phyloP scores from a whole-genome alignment of 495 filamentous ascomycete genomes.

The Neurospora sp. region DNA sequence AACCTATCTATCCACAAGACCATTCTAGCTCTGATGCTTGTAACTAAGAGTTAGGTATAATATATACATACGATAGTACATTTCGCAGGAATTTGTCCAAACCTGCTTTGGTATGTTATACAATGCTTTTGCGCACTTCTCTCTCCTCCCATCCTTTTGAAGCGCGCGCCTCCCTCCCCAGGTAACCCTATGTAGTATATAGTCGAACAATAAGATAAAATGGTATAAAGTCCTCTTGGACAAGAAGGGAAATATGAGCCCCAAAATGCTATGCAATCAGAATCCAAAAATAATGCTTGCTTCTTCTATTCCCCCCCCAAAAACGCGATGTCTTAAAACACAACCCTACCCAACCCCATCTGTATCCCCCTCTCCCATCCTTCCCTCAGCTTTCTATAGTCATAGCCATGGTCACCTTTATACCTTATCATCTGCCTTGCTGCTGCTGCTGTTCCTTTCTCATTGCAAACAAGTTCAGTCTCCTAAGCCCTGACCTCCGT shows the following conservation, averaged over 20 bases:
- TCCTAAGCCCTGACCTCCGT: slow-evolving; percentile 10
- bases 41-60: background rate
- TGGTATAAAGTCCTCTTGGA: background rate
- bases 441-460: background rate
- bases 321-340: background rate
- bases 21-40: background rate
- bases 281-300: background rate
- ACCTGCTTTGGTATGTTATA: background rate
- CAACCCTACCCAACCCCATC: background rate
- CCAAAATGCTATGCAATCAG: background rate
- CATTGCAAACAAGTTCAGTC: background rate
- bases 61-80: background rate
- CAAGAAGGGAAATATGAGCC: background rate
- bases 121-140: background rate
- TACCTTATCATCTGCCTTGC: background rate
- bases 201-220: background rate
- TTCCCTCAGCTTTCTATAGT: background rate
- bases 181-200: background rate
- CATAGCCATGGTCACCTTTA: background rate
- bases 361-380: background rate
- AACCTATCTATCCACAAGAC: background rate
- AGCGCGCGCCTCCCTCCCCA: background rate
- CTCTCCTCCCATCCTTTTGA: background rate
- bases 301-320: background rate
- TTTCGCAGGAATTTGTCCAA: background rate